Conservation (phyloP, 2,329 filamentous ascomycete species). For the Aspergillus sp. region DNA sequence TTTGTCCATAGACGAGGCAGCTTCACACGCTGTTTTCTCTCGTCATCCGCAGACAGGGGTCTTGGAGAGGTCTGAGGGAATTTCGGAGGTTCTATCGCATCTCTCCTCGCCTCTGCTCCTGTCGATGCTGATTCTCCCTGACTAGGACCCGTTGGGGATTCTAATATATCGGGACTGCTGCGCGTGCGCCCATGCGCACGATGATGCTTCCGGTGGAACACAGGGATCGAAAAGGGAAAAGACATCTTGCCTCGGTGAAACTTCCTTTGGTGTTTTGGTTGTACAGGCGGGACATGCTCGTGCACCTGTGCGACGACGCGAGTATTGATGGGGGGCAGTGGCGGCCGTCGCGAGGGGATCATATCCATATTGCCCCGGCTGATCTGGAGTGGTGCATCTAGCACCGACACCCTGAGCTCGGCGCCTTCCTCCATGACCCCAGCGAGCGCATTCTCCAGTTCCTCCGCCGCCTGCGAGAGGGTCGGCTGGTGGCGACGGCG, state of each 20-base stretch:
- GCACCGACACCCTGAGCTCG: conserved; percentile 15
- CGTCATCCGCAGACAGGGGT: conserved; percentile 19
- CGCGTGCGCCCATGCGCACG: conserved; percentile 16
- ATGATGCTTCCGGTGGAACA: conserved; percentile 15
- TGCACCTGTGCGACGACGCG: conserved; percentile 13
- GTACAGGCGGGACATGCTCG: conserved; percentile 10
- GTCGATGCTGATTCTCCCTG: not conserved
- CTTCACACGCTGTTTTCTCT: conserved; percentile 22
- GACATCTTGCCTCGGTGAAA: conserved; percentile 12
- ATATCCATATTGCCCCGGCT: conserved; percentile 34
- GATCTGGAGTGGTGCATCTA: conserved; percentile 31
- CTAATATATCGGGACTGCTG: conserved; percentile 17
- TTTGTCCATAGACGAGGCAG: conserved; percentile 26
- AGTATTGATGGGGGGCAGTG: conserved; percentile 25
- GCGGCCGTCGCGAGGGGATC: conserved; percentile 31
- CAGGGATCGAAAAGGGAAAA: conserved; percentile 19
- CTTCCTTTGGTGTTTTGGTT: conserved; percentile 14
- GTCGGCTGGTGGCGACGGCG: conserved; percentile 18
- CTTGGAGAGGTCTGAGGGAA: conserved; percentile 10
- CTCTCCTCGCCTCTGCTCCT: conserved; percentile 5
- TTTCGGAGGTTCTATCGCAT: conserved; percentile 12
- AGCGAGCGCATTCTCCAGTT: conserved; percentile 34
- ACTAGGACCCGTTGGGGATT: conserved; percentile 7
- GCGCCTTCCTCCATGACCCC: conserved; percentile 19
- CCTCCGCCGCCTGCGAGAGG: conserved; percentile 34